phyloP scores from a whole-genome alignment of 306 rosid genomes.

The Cicer yamashitae region DNA sequence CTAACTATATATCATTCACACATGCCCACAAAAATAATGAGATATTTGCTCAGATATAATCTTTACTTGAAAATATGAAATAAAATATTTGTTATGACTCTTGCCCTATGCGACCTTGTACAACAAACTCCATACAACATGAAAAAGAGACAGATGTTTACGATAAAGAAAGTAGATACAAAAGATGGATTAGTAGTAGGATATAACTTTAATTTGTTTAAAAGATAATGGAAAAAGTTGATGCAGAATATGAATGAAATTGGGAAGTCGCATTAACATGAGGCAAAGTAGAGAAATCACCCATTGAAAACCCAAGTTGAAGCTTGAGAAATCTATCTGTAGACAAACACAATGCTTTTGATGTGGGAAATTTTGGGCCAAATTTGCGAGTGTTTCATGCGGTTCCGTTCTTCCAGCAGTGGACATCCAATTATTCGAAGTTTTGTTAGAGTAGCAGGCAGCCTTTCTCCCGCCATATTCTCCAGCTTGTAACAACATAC shows the following conservation, averaged over 20 bases:
- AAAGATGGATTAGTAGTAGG: neutral
- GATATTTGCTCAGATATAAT: too few relatives aligned
- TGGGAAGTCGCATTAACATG: neutral
- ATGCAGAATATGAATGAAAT: neutral
- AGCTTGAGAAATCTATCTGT: neutral
- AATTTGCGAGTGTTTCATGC: neutral
- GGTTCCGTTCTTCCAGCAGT: neutral
- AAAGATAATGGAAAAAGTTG: neutral
- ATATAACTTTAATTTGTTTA: too few relatives aligned
- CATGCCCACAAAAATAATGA: too few relatives aligned
- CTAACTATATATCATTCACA: too few relatives aligned
- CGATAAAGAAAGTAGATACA: too few relatives aligned
- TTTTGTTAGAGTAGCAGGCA: conserved; percentile 8
- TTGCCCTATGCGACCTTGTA: too few relatives aligned
- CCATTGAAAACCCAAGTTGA: neutral
- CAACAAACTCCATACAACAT: neutral
- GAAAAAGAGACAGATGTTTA: too few relatives aligned
- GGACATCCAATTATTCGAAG: neutral
- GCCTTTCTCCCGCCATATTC: conserved; percentile 24
- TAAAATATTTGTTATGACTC: too few relatives aligned
- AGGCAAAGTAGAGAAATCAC: neutral
- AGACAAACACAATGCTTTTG: rapidly evolving
- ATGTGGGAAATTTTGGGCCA: conserved; percentile 21
- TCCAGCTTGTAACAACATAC: neutral
- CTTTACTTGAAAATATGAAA: too few relatives aligned